These are phyloP conservation scores for Colletotrichum melonis DNA, from an alignment of 2,329 filamentous ascomycete species.

Conservation along the genomic window DNA sequence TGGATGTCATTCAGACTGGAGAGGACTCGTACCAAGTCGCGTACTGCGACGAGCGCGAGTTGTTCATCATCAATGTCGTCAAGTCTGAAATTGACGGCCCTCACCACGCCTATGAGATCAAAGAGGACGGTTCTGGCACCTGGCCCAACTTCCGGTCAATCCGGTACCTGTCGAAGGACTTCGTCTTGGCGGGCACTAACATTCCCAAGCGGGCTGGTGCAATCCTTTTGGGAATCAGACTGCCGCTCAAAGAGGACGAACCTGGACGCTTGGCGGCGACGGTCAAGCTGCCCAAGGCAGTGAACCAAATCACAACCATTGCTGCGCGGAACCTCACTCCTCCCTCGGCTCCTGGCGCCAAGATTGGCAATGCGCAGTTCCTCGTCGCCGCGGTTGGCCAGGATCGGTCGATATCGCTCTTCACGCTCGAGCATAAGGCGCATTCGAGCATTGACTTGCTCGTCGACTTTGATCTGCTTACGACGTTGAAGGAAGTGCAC, in stretches of 20 bases:
- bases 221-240: slow-evolving; percentile 66
- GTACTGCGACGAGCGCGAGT: slow-evolving; percentile 81
- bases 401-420: slow-evolving; percentile 82
- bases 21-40: slow-evolving; percentile 76
- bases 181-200: slow-evolving; percentile 69
- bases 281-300: slow-evolving; percentile 70
- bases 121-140: slow-evolving; percentile 55
- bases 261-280: slow-evolving; percentile 63
- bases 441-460: slow-evolving; percentile 60
- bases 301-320: slow-evolving; percentile 82
- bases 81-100: slow-evolving; percentile 59
- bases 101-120: slow-evolving; percentile 66
- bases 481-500: slow-evolving; percentile 66
- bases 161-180: slow-evolving; percentile 68
- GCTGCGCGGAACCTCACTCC: slow-evolving; percentile 78
- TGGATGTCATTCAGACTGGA: slow-evolving; percentile 75
- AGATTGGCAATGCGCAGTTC: slow-evolving; percentile 76
- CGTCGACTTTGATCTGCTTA: slow-evolving; percentile 62
- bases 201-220: slow-evolving; percentile 68
- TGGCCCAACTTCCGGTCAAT: slow-evolving; percentile 67
- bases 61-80: slow-evolving; percentile 71
- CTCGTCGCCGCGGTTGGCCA: slow-evolving; percentile 84
- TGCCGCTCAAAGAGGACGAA: slow-evolving; percentile 50
- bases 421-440: slow-evolving; percentile 77
- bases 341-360: slow-evolving; percentile 59